Base-by-base conservation (phyloP, 495 filamentous ascomycete species). In the Rusavskia elegans region DNA sequence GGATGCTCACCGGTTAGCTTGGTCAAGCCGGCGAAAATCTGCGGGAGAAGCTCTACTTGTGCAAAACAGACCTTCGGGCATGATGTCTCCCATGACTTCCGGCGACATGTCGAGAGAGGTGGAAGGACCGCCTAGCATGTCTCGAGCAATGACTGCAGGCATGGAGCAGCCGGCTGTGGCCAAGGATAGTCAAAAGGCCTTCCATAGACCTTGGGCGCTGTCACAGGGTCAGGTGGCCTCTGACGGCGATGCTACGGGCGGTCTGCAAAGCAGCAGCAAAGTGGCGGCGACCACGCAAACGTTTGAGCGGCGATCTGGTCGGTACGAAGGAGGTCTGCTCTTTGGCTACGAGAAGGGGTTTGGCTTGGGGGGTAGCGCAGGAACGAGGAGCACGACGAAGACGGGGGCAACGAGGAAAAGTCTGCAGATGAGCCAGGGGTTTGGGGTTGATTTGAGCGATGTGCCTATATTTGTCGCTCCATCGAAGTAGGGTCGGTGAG, bases 261-360 rank as follows among this genome's bases (percentile, higher is more conserved):
- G 14, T 25, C 14, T 46, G 44, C 6, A 29, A 30, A 4, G 21
- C 16, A 38, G 9, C 9, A 35, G 32, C 11, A 36, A 50, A 10
- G 30, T 39, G 11, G 48, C 53, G 17, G 36, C 32, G 13, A 41
- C 36, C 23, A 52, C 51, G 11, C 30, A 19, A 23, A 46, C 44
- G 23, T 55, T 53, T 35, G 54, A 41, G 44, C 54, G 46, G 17
- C 55, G 64, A 13, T 39, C 55, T 20, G 68, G 66, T 48, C 66
- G 69, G 16, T 72, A 70, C 49, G 53, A 57, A 46, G 70, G 70
- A 23, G 68, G 70, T 10, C 52, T 71, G n/a, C 36, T 57, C 21
- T 73, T 70, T 51, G 70, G 66, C 9, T 73, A 65, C 52, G 69
- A 72, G 53, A 62, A 55, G 48, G 50, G 36, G 5, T 36, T 42